Conservation (phyloP, 768 basidiomycete genomes). For the Macrolepiota dolichaula region DNA sequence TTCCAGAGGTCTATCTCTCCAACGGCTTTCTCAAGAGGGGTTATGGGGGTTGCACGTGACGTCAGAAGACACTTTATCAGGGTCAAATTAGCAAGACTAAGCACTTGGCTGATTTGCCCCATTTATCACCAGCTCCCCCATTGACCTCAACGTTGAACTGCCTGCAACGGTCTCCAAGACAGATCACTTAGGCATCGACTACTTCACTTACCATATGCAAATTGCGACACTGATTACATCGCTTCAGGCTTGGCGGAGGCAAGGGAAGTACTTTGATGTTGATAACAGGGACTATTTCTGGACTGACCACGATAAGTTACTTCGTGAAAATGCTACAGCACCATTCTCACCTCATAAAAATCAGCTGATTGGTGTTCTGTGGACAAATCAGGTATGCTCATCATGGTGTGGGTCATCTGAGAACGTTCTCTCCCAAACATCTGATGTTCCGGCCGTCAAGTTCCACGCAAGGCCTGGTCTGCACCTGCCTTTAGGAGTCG, state of each 20-base stretch:
- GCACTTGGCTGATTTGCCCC: background rate
- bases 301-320: background rate
- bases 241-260: background rate
- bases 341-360: background rate
- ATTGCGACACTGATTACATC: background rate
- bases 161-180: background rate
- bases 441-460: background rate
- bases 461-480: background rate
- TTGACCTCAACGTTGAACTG: background rate
- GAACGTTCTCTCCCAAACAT: background rate
- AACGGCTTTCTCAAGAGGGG: background rate
- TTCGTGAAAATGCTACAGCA: background rate
- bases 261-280: background rate
- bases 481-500: background rate
- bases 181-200: background rate
- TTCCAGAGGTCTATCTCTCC: background rate
- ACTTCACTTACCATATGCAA: background rate
- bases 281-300: background rate
- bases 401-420: constrained; percentile 1
- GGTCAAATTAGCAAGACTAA: background rate
- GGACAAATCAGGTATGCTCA: background rate
- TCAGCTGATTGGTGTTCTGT: constrained; percentile 2
- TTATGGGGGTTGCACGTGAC: background rate
- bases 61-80: background rate
- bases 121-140: background rate